Conservation (phyloP, 352 stramenopile species). For the Elongisporangium prolatum region DNA sequence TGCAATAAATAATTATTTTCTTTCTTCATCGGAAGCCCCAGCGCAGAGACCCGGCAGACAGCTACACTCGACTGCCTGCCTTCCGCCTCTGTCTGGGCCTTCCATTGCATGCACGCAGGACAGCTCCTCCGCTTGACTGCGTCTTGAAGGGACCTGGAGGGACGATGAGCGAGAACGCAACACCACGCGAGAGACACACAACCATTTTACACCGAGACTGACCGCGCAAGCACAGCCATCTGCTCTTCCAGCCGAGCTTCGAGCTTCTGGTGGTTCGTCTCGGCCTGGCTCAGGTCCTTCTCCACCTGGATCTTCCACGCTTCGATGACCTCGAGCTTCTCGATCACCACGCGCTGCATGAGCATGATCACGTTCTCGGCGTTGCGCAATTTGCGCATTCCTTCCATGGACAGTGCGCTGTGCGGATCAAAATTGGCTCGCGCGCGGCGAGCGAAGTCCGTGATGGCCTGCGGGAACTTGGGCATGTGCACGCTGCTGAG, state of each 20-base stretch:
- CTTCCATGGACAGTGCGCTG: conserved; percentile 58
- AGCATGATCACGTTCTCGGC: conserved; percentile 82
- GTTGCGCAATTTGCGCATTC: conserved; percentile 68
- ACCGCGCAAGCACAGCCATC: conserved; percentile 54
- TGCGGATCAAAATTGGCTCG: conserved; percentile 53
- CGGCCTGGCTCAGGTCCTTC: conserved; percentile 51
- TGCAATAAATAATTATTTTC: conserved; percentile 1
- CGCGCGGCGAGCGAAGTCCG: conserved; percentile 49
- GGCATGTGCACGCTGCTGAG: conserved; percentile 43
- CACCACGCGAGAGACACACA: background rate
- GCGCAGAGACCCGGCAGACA: background rate
- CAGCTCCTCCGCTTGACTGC: background rate
- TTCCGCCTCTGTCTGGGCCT: background rate
- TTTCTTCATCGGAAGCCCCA: background rate
- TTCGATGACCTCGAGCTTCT: conserved; percentile 79
- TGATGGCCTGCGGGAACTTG: conserved; percentile 61
- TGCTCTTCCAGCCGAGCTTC: conserved; percentile 68
- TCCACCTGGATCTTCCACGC: conserved; percentile 69
- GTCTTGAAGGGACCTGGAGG: background rate
- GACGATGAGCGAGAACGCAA: background rate
- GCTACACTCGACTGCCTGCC: background rate
- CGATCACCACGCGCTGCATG: conserved; percentile 74
- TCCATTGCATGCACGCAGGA: background rate
- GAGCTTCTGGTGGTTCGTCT: conserved; percentile 50
- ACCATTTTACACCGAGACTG: conserved; percentile 40